phyloP scores from a whole-genome alignment of 2,329 filamentous ascomycete species.

The Apiospora kogelbergensis region DNA sequence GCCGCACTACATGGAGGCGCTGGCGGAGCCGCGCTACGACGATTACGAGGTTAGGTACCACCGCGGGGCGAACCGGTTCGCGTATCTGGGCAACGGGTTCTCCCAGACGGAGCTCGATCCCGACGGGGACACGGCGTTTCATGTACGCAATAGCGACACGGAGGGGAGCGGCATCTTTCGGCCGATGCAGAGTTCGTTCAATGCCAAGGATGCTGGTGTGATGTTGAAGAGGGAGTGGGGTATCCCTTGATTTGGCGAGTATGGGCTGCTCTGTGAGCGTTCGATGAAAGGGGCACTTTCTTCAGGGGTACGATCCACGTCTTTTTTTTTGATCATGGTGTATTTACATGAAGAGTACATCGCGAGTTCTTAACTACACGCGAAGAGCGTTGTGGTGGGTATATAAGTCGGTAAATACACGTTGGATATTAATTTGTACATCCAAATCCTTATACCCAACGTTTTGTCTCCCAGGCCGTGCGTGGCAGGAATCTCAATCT shows the following conservation, averaged over 20 bases:
- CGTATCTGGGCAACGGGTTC: slow-evolving; percentile 17
- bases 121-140: background rate
- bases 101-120: slow-evolving; percentile 9
- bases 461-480: too few relatives aligned
- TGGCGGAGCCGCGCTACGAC: slow-evolving; percentile 22
- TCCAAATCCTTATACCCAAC: too few relatives aligned
- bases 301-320: too few relatives aligned
- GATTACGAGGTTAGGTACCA: slow-evolving; percentile 20
- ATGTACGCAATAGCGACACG: background rate
- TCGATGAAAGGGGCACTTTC: too few relatives aligned
- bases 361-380: too few relatives aligned
- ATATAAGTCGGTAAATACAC: too few relatives aligned
- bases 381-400: too few relatives aligned
- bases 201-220: background rate
- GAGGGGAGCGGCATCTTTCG: background rate
- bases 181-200: background rate
- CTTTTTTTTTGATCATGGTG: too few relatives aligned
- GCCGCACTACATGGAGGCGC: slow-evolving; percentile 18
- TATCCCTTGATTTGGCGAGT: background rate
- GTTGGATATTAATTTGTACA: background rate
- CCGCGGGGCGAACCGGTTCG: slow-evolving; percentile 4
- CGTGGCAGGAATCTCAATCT: background rate
- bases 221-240: background rate
- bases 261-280: background rate
- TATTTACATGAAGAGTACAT: too few relatives aligned